phyloP scores from a whole-genome alignment of 2,329 filamentous ascomycete genomes.

The Thelonectria olida region DNA sequence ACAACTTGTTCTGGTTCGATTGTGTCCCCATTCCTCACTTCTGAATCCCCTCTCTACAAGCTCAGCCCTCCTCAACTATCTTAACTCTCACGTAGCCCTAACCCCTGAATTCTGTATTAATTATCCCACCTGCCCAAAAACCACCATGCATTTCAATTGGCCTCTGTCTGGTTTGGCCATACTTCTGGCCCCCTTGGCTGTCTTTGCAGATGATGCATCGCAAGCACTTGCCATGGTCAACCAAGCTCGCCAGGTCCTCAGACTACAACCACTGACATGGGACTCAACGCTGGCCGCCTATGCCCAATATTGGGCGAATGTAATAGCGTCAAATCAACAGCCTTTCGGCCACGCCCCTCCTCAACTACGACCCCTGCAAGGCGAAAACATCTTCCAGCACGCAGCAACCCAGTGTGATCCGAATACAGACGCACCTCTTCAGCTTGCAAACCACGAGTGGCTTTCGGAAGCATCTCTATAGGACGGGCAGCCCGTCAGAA shows the following conservation, averaged over 20 bases:
- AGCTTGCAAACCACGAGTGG: conserved; percentile 44
- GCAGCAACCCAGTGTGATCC: conserved; percentile 42
- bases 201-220: conserved; percentile 33
- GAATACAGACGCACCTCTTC: conserved; percentile 42
- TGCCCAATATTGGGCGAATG: conserved; percentile 47
- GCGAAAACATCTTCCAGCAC: conserved; percentile 47
- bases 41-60: neutral
- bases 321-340: conserved; percentile 42
- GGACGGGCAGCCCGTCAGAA: conserved; percentile 41
- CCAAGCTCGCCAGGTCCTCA: conserved; percentile 41
- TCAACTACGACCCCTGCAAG: conserved; percentile 44
- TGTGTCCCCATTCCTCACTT: neutral
- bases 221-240: conserved; percentile 44
- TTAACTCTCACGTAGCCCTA: neutral
- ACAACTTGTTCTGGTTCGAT: neutral
- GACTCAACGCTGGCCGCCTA: conserved; percentile 42
- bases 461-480: conserved; percentile 43
- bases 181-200: conserved; percentile 18
- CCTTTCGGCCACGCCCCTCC: conserved; percentile 45
- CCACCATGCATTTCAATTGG: conserved; percentile 16
- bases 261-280: conserved; percentile 42
- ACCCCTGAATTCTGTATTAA: neutral
- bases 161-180: conserved; percentile 22
- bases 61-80: neutral
- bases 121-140: neutral